Conservation (phyloP, 2,329 filamentous ascomycete species). For the Phyllosticta ampelicida region DNA sequence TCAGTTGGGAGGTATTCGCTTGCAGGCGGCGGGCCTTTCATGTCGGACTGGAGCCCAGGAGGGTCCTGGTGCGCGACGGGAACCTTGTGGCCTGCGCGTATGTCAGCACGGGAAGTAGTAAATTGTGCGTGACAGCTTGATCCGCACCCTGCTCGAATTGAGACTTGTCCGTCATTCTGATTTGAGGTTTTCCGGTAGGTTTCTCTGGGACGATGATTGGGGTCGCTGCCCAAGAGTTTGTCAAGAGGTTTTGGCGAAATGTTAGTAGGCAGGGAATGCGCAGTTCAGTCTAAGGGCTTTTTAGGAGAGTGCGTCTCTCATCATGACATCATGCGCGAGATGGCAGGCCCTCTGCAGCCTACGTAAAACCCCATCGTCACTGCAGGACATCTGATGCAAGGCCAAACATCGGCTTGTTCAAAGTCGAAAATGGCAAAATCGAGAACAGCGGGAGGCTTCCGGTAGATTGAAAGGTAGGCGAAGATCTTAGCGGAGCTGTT, state of each 20-base stretch:
- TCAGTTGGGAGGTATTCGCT: constrained; percentile 57
- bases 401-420: neutral
- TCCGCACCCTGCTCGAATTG: constrained; percentile 6
- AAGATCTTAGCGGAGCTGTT: neutral
- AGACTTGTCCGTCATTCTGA: neutral
- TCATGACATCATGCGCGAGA: neutral
- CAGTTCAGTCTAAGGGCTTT: neutral
- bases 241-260: neutral
- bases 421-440: neutral
- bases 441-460: neutral
- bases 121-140: neutral
- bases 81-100: constrained; percentile 9
- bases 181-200: neutral
- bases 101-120: neutral
- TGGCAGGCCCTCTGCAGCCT: neutral
- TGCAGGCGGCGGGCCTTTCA: constrained; percentile 48
- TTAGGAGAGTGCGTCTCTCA: neutral
- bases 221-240: neutral
- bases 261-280: neutral
- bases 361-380: neutral
- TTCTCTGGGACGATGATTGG: neutral
- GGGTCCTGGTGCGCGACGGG: constrained; percentile 32
- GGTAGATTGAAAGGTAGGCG: neutral
- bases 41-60: constrained; percentile 44
- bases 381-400: neutral